A percentile compares a stretch with the other conserved stretches of the same genome.
Conservation (phyloP, 768 basidiomycete species). For the Amyloporia xantha region DNA sequence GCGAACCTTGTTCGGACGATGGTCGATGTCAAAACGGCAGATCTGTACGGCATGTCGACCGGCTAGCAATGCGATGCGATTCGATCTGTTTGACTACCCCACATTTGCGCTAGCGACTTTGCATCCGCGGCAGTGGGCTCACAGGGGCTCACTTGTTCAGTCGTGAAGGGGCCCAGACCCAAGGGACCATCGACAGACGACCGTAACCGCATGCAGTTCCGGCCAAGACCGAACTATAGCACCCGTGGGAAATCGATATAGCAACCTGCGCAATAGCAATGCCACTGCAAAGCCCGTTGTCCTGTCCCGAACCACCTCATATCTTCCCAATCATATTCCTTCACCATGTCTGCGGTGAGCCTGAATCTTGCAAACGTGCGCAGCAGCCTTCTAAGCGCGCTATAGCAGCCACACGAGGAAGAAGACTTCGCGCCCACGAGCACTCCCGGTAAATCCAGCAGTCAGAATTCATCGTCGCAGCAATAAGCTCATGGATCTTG, state of each 20-base stretch:
- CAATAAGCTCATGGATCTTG: neutral
- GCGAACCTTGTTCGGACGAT: no score
- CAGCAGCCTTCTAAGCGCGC: neutral
- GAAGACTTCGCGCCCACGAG: slow-evolving; percentile 61
- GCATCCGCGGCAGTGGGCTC: neutral
- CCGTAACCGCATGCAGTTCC: neutral
- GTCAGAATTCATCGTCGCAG: neutral
- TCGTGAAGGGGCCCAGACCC: no score
- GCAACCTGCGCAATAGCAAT: slow-evolving; percentile 5
- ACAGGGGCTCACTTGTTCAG: no score
- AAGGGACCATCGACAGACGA: no score
- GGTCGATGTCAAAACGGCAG: no score
- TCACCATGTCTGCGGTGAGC: slow-evolving; percentile 50
- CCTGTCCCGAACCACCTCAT: slow-evolving; percentile 17
- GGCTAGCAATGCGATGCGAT: neutral
- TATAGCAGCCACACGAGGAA: slow-evolving; percentile 41
- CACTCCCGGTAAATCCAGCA: slow-evolving; percentile 52
- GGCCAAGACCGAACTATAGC: slow-evolving; percentile 32
- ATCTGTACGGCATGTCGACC: neutral
- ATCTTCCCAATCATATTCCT: slow-evolving; percentile 14
- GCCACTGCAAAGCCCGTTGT: slow-evolving; percentile 6
- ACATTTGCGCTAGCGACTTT: neutral
- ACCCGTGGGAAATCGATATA: slow-evolving; percentile 70
- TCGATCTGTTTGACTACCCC: neutral
- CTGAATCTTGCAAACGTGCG: neutral